Evolutionary conservation across 805 yeast genomes (phyloP), one percentile per base, ranked within the genome.

Genomic region (Pichia cabralensis): DNA sequence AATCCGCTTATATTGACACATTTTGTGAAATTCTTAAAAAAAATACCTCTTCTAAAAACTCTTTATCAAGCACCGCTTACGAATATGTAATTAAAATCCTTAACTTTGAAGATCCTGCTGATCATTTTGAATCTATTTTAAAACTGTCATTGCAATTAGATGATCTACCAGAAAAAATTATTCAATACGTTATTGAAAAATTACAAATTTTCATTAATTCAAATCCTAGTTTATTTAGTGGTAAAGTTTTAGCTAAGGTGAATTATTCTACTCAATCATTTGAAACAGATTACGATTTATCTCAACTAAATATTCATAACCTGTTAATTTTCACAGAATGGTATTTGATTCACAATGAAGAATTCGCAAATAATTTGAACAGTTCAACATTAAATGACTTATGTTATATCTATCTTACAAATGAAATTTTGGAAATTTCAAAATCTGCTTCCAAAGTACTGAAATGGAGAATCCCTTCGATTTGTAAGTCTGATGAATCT

Each of bases 401-500:
- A 8, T 45, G 64, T 8, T 47, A 61, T 10, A 28, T 56, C n/a
- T 59, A 56, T 22, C 41, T 69, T 14, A 56, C 67, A 0, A 44
- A 55, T 22, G 60, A 58, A 21, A 69, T 65, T 16, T 63, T 58
- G 6, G 47, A 43, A 2, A 46, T 71, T 3, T 55, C 72, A 0
- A 35, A 52, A 1, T 35, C 44, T 3, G 60, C 68, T 0, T 58
- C 69, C 1, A 62, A 60, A 26, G 37, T 66, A 0, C 47, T 75
- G 13, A 65, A 76, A 40, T 79, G 84, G 85, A 67, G 74, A 54
- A 60, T 66, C 19, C 34, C 45, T 2, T 38, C 46, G 1, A 56
- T 74, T 42, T 47, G 24, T 26, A 45, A 33, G 1, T 26, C 41
- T 1, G 36, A 43, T 16, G 31, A 28, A 3, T 20, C 37, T 0